These are phyloP conservation scores for Colletotrichum sp. DNA, from an alignment of 2,329 filamentous ascomycete genomes.

Conservation along the genomic window DNA sequence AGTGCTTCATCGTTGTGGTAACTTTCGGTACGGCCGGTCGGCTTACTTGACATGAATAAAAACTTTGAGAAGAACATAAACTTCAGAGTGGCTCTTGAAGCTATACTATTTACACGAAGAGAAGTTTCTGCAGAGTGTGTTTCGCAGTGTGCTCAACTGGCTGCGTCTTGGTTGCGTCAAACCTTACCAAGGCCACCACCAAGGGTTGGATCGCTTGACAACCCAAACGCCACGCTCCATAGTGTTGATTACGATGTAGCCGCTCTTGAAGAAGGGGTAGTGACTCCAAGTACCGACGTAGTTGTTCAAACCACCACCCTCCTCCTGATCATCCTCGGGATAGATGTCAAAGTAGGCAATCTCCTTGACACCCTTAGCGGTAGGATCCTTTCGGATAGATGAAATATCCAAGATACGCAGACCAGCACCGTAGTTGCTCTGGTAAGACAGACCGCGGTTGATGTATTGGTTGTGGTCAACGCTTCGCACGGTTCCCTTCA, in stretches of 20 bases:
- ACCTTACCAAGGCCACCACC: conserved; percentile 13
- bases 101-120: neutral
- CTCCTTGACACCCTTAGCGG: conserved; percentile 47
- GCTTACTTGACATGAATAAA: neutral
- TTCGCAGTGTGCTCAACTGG: neutral
- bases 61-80: neutral
- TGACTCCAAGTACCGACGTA: conserved; percentile 47
- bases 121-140: neutral
- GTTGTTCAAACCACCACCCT: conserved; percentile 32
- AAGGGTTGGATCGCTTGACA: conserved; percentile 30
- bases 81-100: neutral
- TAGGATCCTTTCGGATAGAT: conserved; percentile 42
- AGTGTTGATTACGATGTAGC: conserved; percentile 50
- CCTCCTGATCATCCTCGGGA: conserved; percentile 19
- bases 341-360: conserved; percentile 23
- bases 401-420: conserved; percentile 43
- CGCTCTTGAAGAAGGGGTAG: conserved; percentile 45
- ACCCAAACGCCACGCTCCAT: conserved; percentile 49
- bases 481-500: conserved; percentile 41
- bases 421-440: conserved; percentile 55
- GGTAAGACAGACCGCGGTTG: conserved; percentile 47
- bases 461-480: conserved; percentile 57
- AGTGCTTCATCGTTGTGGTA: too few species aligned
- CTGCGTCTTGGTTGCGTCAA: neutral
- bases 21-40: neutral